Conservation (phyloP, 75 land plant genomes). For the Picea glauca region DNA sequence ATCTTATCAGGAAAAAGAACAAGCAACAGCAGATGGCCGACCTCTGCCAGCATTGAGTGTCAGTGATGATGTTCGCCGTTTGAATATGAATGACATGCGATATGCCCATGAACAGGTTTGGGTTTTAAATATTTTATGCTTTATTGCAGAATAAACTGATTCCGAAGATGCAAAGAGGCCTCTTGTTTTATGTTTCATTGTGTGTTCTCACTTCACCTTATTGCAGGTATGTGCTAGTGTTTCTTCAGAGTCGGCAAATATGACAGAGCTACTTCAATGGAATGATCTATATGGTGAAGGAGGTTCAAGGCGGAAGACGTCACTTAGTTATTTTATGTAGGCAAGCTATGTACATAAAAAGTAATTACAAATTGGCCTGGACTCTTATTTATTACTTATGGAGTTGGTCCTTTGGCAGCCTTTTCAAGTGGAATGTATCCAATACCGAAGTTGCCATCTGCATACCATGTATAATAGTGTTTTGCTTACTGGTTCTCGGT, state of each 20-base stretch:
- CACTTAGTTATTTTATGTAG: slow-evolving; percentile 80
- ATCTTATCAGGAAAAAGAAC: slow-evolving; percentile 12
- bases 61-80: slow-evolving; percentile 15
- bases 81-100: slow-evolving; percentile 25
- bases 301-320: slow-evolving; percentile 67
- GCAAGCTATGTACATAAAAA: not conserved
- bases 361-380: not conserved
- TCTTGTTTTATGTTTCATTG: not conserved
- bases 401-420: not conserved
- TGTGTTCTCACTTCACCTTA: not conserved
- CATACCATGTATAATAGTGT: slow-evolving; percentile 3
- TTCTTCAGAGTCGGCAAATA: slow-evolving; percentile 63
- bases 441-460: not conserved
- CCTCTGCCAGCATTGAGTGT: slow-evolving; percentile 12
- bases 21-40: slow-evolving; percentile 13
- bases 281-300: slow-evolving; percentile 86
- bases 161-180: not conserved
- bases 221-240: slow-evolving; percentile 75
- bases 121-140: not conserved
- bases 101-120: slow-evolving; percentile 19
- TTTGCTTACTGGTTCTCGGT: not conserved
- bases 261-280: slow-evolving; percentile 71
- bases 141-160: not conserved
- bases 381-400: slow-evolving; percentile 1
- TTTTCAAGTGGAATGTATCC: slow-evolving; percentile 3